A percentile compares a stretch with the other conserved stretches of the same genome.
Conservation (phyloP, 805 yeast species). For the Wickerhamiella sorbophila region DNA sequence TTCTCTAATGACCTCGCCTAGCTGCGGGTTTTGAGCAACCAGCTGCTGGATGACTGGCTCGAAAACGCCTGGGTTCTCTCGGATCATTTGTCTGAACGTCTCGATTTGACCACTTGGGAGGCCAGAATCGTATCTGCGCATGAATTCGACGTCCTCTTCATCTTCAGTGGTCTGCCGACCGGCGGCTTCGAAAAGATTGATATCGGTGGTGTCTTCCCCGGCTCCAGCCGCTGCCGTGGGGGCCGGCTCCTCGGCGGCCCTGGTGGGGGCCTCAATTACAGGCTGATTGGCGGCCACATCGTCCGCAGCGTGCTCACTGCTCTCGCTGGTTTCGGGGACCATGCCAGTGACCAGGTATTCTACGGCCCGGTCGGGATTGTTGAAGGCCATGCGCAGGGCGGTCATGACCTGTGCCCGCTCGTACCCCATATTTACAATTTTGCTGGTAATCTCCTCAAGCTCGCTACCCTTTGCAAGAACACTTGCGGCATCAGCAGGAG, state of each 20-base stretch:
- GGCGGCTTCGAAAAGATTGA: conserved; percentile 29
- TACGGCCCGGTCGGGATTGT: conserved; percentile 96
- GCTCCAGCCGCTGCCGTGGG: conserved; percentile 13
- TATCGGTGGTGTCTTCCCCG: conserved; percentile 21
- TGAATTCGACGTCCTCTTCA: conserved; percentile 21
- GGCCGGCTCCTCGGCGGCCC: conserved; percentile 17
- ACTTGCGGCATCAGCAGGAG: conserved; percentile 18
- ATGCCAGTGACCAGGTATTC: conserved; percentile 78
- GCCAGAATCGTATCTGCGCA: conserved; percentile 27
- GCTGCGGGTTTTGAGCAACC: conserved; percentile 68
- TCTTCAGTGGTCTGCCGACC: conserved; percentile 22
- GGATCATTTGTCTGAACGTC: conserved; percentile 62
- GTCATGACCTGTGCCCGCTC: conserved; percentile 73
- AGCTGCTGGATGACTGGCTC: conserved; percentile 73
- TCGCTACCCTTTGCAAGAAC: conserved; percentile 54
- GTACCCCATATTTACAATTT: conserved; percentile 94
- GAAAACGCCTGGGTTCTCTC: conserved; percentile 75
- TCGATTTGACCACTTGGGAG: conserved; percentile 33
- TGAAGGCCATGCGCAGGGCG: conserved; percentile 89
- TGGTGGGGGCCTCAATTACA: conserved; percentile 17
- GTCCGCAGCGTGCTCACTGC: neutral
- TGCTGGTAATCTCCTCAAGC: conserved; percentile 58
- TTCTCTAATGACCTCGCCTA: conserved; percentile 36
- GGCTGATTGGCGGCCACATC: conserved; percentile 22
- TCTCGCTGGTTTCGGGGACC: conserved; percentile 44